phyloP scores from a whole-genome alignment of 2,329 filamentous ascomycete genomes.

The Blastomyces gilchristii region DNA sequence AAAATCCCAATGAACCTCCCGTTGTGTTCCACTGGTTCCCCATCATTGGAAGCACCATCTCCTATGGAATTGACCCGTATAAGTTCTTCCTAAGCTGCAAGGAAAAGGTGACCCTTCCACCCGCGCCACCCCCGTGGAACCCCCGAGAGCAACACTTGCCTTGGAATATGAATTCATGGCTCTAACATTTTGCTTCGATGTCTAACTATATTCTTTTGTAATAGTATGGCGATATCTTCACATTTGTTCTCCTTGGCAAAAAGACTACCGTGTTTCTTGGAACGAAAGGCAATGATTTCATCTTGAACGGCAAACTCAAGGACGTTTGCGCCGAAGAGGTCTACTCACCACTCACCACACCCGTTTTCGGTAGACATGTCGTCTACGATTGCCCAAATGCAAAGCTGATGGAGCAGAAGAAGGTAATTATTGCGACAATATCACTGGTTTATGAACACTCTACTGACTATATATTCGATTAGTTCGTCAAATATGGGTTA shows the following conservation, averaged over 20 bases:
- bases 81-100: slow-evolving; percentile 55
- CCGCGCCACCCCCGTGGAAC: slow-evolving; percentile 16
- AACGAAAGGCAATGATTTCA: slow-evolving; percentile 77
- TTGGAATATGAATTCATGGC: neutral
- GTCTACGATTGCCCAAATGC: slow-evolving; percentile 86
- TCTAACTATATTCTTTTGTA: neutral
- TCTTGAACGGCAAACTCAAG: slow-evolving; percentile 80
- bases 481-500: slow-evolving; percentile 56
- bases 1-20: slow-evolving; percentile 67
- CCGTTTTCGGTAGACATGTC: slow-evolving; percentile 71
- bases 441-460: neutral
- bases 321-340: slow-evolving; percentile 87
- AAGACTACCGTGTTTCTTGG: slow-evolving; percentile 81
- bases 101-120: slow-evolving; percentile 53
- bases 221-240: slow-evolving; percentile 81
- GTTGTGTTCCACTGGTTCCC: slow-evolving; percentile 56
- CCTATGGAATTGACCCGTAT: slow-evolving; percentile 79
- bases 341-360: slow-evolving; percentile 63
- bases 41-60: slow-evolving; percentile 79
- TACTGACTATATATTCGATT: neutral
- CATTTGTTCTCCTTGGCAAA: slow-evolving; percentile 77
- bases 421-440: slow-evolving; percentile 45
- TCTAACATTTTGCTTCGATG: neutral
- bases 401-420: slow-evolving; percentile 94
- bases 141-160: neutral